Conservation (phyloP, 257 asterid genomes). For the Plantago ovata region DNA sequence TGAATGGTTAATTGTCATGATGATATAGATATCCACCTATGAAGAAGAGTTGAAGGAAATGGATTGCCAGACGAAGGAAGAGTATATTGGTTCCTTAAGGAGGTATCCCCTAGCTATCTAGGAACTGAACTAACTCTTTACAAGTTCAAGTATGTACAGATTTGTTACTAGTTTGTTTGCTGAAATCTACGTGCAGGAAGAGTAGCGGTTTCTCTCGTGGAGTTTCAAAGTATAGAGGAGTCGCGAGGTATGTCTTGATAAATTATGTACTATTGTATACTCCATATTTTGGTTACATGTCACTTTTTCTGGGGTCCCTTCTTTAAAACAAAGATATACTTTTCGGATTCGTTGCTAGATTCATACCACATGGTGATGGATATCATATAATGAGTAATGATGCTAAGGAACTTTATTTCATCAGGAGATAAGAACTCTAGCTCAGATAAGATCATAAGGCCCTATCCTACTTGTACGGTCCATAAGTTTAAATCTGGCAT, state of each 20-base stretch:
- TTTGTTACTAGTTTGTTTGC: neutral
- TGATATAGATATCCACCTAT: slow-evolving; percentile 46
- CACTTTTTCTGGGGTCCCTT: slow-evolving; percentile 1
- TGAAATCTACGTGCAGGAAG: slow-evolving; percentile 43
- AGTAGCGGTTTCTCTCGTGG: slow-evolving; percentile 99
- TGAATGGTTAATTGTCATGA: neutral
- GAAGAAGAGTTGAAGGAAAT: slow-evolving; percentile 71
- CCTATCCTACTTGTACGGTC: too few species aligned
- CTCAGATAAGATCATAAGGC: too few species aligned
- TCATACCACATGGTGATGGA: too few species aligned
- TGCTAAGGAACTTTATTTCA: too few species aligned
- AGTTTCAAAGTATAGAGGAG: slow-evolving; percentile 95
- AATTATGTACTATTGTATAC: neutral
- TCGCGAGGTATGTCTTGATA: slow-evolving; percentile 63
- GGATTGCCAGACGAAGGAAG: slow-evolving; percentile 86
- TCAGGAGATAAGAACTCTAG: too few species aligned
- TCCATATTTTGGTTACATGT: neutral
- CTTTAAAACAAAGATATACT: neutral
- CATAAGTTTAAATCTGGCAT: too few species aligned
- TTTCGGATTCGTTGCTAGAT: too few species aligned
- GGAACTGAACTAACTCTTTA: neutral
- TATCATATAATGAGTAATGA: too few species aligned
- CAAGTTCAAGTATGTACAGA: neutral
- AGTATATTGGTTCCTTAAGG: slow-evolving; percentile 82
- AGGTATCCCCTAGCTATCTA: slow-evolving; percentile 42